Evolutionary conservation across 768 basidiomycete genomes (phyloP).

Genomic region (Wakefieldia striispora): DNA sequence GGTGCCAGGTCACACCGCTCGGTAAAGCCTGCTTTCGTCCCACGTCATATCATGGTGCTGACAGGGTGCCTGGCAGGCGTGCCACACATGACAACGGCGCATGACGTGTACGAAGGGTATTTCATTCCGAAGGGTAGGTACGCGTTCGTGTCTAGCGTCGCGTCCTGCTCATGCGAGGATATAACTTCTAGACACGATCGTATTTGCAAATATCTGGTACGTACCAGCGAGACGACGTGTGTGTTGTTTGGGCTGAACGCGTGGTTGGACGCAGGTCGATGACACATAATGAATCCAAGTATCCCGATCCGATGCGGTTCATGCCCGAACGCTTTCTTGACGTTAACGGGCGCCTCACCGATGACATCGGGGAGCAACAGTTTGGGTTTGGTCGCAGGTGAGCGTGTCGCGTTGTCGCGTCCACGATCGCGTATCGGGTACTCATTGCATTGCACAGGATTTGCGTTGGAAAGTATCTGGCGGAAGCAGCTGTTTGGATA

Average conservation of each 20-base stretch:
- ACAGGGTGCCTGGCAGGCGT: slow-evolving; percentile 17
- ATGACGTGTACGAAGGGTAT: slow-evolving; percentile 17
- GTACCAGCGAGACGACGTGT: slow-evolving; percentile 1
- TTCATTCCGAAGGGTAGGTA: slow-evolving; percentile 20
- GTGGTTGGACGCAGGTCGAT: slow-evolving; percentile 19
- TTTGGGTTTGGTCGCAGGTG: slow-evolving; percentile 26
- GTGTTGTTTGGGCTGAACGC: neutral
- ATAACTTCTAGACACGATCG: slow-evolving; percentile 22
- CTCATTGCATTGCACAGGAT: slow-evolving; percentile 9
- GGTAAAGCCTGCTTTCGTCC: slow-evolving; percentile 7
- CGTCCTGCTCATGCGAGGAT: neutral
- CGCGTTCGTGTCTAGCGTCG: neutral
- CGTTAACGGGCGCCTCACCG: slow-evolving; percentile 14
- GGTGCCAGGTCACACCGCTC: slow-evolving; percentile 25
- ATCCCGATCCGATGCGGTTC: slow-evolving; percentile 21
- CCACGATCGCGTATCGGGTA: no score
- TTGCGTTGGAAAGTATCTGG: slow-evolving; percentile 28
- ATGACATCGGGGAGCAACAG: slow-evolving; percentile 17
- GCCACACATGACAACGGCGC: slow-evolving; percentile 22
- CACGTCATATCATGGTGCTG: neutral
- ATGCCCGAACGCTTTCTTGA: slow-evolving; percentile 21
- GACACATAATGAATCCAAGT: slow-evolving; percentile 23
- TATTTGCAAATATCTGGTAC: slow-evolving; percentile 15
- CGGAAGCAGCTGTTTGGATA: slow-evolving; percentile 25
- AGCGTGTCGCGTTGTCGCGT: neutral